A percentile compares a stretch with the other conserved stretches of the same genome.
Conservation (phyloP, 495 filamentous ascomycete genomes). For the Chaetomium cochliodes region DNA sequence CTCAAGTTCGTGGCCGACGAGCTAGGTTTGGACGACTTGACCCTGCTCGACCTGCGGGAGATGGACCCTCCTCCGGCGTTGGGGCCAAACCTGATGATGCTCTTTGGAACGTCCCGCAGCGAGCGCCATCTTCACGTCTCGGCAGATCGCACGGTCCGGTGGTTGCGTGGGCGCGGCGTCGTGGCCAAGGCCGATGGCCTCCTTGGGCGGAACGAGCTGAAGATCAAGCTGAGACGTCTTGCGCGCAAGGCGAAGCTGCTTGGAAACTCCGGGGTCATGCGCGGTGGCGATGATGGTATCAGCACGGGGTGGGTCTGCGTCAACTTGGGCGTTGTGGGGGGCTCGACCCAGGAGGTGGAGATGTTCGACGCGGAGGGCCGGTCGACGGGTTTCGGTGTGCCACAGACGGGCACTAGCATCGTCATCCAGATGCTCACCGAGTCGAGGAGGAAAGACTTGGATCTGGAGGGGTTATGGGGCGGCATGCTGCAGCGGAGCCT, state of each 20-base stretch:
- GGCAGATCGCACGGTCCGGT: constrained; percentile 83
- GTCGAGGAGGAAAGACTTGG: constrained; percentile 76
- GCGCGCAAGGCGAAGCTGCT: constrained; percentile 75
- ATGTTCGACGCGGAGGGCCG: constrained; percentile 45
- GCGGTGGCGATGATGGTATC: constrained; percentile 71
- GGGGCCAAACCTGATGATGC: constrained; percentile 85
- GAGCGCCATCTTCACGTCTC: constrained; percentile 93
- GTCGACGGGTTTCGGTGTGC: constrained; percentile 75
- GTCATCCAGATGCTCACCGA: constrained; percentile 91
- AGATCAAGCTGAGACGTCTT: constrained; percentile 77
- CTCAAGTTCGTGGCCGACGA: constrained; percentile 78
- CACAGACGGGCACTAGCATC: constrained; percentile 55
- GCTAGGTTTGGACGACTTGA: constrained; percentile 75
- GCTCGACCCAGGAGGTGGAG: constrained; percentile 42
- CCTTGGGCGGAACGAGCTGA: constrained; percentile 85
- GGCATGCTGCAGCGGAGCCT: constrained; percentile 31
- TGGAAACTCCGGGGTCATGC: constrained; percentile 50
- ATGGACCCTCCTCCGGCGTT: constrained; percentile 84
- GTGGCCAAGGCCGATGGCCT: constrained; percentile 80
- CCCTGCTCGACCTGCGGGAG: constrained; percentile 74
- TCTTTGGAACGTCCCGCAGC: constrained; percentile 88
- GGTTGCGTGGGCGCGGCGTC: constrained; percentile 73
- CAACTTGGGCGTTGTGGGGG: constrained; percentile 71
- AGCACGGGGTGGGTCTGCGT: constrained; percentile 95
- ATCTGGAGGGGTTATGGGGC: constrained; percentile 79